Percentiles rank a stretch among this genome's conserved stretches.
These are phyloP conservation scores for Zopfochytrium polystomum DNA, from an alignment of 371 early-diverging fungal genomes.

Conservation along the genomic window DNA sequence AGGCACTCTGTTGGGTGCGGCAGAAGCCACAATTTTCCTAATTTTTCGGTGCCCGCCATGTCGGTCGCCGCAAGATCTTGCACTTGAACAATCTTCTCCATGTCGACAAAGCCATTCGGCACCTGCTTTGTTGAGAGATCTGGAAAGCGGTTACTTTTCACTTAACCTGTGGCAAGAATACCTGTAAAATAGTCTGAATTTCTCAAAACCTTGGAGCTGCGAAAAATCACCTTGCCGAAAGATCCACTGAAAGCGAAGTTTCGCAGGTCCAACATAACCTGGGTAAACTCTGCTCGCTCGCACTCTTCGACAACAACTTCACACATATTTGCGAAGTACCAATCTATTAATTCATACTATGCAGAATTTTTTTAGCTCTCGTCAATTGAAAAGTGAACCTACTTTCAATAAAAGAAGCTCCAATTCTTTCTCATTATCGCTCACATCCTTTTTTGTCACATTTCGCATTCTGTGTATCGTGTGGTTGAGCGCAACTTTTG, in stretches of 20 bases:
- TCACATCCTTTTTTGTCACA: conserved; percentile 21
- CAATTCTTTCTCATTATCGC: conserved; percentile 31
- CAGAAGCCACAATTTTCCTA: conserved; percentile 50
- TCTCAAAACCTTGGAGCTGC: conserved; percentile 29
- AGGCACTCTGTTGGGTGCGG: conserved; percentile 49
- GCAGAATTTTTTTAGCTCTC: neutral
- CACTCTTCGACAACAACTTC: conserved; percentile 46
- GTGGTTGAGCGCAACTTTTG: too few relatives aligned
- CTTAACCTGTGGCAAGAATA: neutral
- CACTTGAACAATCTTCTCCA: conserved; percentile 32
- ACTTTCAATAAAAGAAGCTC: conserved; percentile 29
- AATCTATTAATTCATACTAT: conserved; percentile 42
- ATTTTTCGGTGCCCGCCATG: conserved; percentile 26
- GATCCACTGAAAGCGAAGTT: conserved; percentile 16
- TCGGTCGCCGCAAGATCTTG: conserved; percentile 41
- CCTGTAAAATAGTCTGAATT: conserved; percentile 42
- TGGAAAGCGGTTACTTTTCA: neutral
- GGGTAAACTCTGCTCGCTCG: conserved; percentile 47
- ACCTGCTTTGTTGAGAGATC: neutral
- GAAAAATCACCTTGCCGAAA: conserved; percentile 40
- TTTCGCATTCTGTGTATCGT: conserved; percentile 16
- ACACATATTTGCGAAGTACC: conserved; percentile 45
- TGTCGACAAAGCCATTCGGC: conserved; percentile 1
- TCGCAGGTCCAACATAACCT: conserved; percentile 37
- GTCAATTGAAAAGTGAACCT: neutral